Percentiles rank a stretch among this genome's conserved stretches.
phyloP scores from a whole-genome alignment of 2,329 filamentous ascomycete species.

The Beauveria brongniartii region DNA sequence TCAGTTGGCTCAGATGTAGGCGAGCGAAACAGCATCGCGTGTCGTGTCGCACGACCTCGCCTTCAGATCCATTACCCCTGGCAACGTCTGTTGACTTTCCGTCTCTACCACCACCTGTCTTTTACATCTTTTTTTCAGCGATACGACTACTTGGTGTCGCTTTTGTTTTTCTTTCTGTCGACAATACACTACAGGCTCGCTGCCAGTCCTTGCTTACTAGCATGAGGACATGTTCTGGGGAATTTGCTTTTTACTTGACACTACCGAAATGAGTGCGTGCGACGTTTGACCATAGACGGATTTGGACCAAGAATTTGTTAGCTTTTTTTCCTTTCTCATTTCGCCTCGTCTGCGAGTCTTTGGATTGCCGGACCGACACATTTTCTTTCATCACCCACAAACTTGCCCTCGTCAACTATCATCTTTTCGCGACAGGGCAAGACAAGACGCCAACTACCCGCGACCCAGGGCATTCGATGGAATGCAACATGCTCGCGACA shows the following conservation, averaged over 20 bases:
- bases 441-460: slow-evolving; percentile 13
- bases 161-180: slow-evolving; percentile 22
- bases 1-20: neutral
- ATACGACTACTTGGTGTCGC: slow-evolving; percentile 28
- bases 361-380: neutral
- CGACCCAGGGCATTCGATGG: slow-evolving; percentile 18
- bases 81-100: slow-evolving; percentile 16
- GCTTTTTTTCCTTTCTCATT: slow-evolving; percentile 6
- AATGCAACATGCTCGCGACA: slow-evolving; percentile 23
- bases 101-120: slow-evolving; percentile 14
- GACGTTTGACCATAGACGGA: slow-evolving; percentile 13
- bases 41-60: slow-evolving; percentile 2
- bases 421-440: slow-evolving; percentile 10
- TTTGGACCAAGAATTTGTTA: slow-evolving; percentile 1
- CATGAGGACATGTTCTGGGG: slow-evolving; percentile 20
- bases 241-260: slow-evolving; percentile 12
- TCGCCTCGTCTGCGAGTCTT: slow-evolving; percentile 1
- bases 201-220: slow-evolving; percentile 32
- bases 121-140: slow-evolving; percentile 20
- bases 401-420: slow-evolving; percentile 13
- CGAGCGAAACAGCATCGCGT: neutral
- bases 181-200: slow-evolving; percentile 28
- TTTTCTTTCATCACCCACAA: slow-evolving; percentile 8
- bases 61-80: slow-evolving; percentile 12
- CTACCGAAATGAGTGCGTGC: slow-evolving; percentile 3